Evolutionary conservation across 164 flowering plant species (phyloP).

Genomic region (Vitis cinerea): DNA sequence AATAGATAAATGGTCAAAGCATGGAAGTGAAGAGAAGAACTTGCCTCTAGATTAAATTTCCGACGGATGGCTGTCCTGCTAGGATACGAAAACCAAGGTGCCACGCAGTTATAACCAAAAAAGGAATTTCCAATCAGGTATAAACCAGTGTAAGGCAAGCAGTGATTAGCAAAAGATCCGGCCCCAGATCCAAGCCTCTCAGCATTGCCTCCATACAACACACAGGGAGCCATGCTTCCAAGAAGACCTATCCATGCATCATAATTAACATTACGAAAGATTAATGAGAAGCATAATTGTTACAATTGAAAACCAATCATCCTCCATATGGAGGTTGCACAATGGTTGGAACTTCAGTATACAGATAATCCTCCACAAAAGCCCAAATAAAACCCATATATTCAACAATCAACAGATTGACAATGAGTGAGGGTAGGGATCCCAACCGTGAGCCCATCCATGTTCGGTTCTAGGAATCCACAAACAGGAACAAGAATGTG

Average conservation of each 20-base stretch:
- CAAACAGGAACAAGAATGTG: no score
- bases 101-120: constrained; percentile 71
- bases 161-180: constrained; percentile 71
- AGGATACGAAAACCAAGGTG: constrained; percentile 79
- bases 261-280: not conserved
- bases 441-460: no score
- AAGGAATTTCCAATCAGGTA: constrained; percentile 77
- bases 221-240: constrained; percentile 85
- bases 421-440: no score
- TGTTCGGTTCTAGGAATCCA: no score
- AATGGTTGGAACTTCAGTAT: no score
- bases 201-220: constrained; percentile 82
- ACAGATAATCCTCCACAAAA: no score
- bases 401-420: no score
- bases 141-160: constrained; percentile 74
- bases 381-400: no score
- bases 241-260: constrained; percentile 60
- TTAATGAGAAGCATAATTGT: not conserved
- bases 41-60: constrained; percentile 82
- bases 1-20: not conserved
- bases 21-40: constrained; percentile 10
- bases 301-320: no score
- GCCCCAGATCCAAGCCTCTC: constrained; percentile 80
- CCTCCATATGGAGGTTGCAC: no score
- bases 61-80: constrained; percentile 76